Evolutionary conservation across 208 protist genomes (phyloP).

Genomic region (Blechomonas ayalai): DNA sequence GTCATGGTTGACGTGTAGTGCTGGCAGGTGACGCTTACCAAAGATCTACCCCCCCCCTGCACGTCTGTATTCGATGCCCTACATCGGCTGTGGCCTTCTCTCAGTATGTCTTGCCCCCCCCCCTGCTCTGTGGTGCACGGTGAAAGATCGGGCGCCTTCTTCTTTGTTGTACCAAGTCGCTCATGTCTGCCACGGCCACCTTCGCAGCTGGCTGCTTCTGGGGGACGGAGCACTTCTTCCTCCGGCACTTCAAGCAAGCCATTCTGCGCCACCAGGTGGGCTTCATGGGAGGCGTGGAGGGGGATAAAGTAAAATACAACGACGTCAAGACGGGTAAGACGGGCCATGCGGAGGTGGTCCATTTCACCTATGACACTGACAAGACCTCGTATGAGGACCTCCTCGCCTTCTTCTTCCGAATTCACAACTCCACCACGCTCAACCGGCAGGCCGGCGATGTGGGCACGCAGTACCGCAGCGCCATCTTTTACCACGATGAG

Average conservation of each 20-base stretch:
- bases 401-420: slow-evolving; percentile 91
- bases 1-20: no score
- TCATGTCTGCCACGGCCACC: slow-evolving; percentile 55
- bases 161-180: no score
- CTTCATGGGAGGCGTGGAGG: slow-evolving; percentile 81
- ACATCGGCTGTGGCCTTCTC: no score
- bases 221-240: slow-evolving; percentile 90
- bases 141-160: no score
- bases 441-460: slow-evolving; percentile 89
- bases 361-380: slow-evolving; percentile 76
- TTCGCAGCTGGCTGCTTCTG: slow-evolving; percentile 92
- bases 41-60: no score
- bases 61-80: no score
- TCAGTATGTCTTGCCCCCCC: no score
- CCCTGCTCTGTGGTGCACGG: no score
- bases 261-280: slow-evolving; percentile 77
- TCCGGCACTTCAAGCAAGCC: slow-evolving; percentile 71
- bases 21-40: no score
- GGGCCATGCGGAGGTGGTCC: slow-evolving; percentile 93
- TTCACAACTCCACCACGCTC: slow-evolving; percentile 92
- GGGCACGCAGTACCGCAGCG: slow-evolving; percentile 93
- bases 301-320: slow-evolving; percentile 65
- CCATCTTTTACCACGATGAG: slow-evolving; percentile 88
- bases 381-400: slow-evolving; percentile 83
- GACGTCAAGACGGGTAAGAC: slow-evolving; percentile 91